A percentile compares a stretch with the other conserved stretches of the same genome.
Evolutionary conservation across 805 yeast species (phyloP).

Genomic region (Hanseniaspora lindneri): DNA sequence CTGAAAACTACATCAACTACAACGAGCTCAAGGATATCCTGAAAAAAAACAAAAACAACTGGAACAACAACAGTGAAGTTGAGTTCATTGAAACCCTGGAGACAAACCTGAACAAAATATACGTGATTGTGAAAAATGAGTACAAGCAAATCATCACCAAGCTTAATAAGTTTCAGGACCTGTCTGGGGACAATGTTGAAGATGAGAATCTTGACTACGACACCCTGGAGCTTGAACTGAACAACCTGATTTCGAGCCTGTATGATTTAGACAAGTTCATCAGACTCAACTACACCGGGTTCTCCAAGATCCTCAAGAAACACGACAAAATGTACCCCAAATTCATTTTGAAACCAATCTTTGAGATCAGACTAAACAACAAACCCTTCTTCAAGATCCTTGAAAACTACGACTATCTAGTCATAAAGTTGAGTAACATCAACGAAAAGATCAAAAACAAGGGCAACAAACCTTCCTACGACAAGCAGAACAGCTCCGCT

Average conservation of each 20-base stretch:
- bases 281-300: slow-evolving; percentile 88
- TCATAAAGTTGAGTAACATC: slow-evolving; percentile 76
- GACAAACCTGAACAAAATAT: slow-evolving; percentile 81
- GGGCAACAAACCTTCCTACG: slow-evolving; percentile 91
- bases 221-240: slow-evolving; percentile 60
- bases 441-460: slow-evolving; percentile 91
- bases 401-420: slow-evolving; percentile 79
- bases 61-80: slow-evolving; percentile 76
- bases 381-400: slow-evolving; percentile 75
- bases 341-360: slow-evolving; percentile 75
- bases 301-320: slow-evolving; percentile 90
- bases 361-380: slow-evolving; percentile 82
- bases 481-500: slow-evolving; percentile 55
- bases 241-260: slow-evolving; percentile 90
- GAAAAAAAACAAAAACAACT: slow-evolving; percentile 39
- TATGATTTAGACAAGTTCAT: slow-evolving; percentile 93
- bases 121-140: slow-evolving; percentile 79
- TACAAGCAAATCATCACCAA: slow-evolving; percentile 64
- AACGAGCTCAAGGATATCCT: slow-evolving; percentile 67
- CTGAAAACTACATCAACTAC: slow-evolving; percentile 75
- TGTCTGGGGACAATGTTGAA: slow-evolving; percentile 37
- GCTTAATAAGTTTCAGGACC: slow-evolving; percentile 56
- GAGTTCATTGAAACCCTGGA: slow-evolving; percentile 66
- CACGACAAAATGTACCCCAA: slow-evolving; percentile 77
- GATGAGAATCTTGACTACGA: slow-evolving; percentile 59